Evolutionary conservation across 2,329 filamentous ascomycete species (phyloP).

Genomic region (Fusarium setosum): DNA sequence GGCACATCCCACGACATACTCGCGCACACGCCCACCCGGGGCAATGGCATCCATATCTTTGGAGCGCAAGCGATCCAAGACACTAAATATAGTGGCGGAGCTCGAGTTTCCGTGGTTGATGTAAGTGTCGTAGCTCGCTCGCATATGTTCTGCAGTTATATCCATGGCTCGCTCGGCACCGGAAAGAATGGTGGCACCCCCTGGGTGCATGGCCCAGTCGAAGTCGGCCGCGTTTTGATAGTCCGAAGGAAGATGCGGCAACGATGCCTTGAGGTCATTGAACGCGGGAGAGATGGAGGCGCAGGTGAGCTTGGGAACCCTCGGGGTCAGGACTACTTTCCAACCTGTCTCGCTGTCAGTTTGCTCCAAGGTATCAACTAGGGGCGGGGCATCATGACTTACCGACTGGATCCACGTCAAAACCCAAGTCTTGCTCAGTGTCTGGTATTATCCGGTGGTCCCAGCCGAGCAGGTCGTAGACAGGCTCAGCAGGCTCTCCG

Average conservation of each 20-base stretch:
- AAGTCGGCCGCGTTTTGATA: constrained; percentile 66
- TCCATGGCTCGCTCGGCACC: constrained; percentile 69
- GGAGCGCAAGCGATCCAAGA: constrained; percentile 69
- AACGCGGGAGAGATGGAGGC: constrained; percentile 65
- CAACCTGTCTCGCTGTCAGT: constrained; percentile 57
- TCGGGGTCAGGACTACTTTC: constrained; percentile 73
- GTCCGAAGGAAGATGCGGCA: constrained; percentile 56
- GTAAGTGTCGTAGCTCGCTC: constrained; percentile 77
- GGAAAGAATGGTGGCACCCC: constrained; percentile 73
- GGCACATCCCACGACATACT: constrained; percentile 74
- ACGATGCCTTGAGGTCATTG: constrained; percentile 61
- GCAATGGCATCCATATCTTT: constrained; percentile 70
- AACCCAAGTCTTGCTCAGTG: constrained; percentile 71
- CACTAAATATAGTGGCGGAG: constrained; percentile 76
- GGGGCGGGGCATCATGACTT: constrained; percentile 29
- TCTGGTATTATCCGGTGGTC: constrained; percentile 71
- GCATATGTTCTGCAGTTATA: constrained; percentile 72
- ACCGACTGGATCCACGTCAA: constrained; percentile 73
- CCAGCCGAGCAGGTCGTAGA: constrained; percentile 74
- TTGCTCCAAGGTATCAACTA: background rate
- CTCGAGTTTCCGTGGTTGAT: constrained; percentile 76
- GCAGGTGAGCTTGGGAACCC: constrained; percentile 68
- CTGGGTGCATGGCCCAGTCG: constrained; percentile 80
- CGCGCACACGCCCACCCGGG: constrained; percentile 59
- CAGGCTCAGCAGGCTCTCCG: constrained; percentile 55